Conservation (phyloP, 2,329 filamentous ascomycete species). For the Penicillium digitatum region DNA sequence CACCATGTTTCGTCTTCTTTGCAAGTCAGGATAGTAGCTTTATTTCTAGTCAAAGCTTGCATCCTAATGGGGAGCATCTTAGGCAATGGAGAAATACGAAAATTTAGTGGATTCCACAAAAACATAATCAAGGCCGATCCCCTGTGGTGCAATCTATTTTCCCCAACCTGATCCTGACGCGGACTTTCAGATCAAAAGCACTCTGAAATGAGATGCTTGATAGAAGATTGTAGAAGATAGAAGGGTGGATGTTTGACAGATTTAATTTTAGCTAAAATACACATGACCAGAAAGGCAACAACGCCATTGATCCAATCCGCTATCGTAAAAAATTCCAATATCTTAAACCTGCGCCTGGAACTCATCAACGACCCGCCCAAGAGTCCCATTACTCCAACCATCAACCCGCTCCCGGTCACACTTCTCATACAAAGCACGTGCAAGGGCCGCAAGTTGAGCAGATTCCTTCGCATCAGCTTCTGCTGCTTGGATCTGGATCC, state of each 20-base stretch:
- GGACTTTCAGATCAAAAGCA: not conserved
- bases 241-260: not conserved
- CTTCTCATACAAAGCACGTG: conserved; percentile 57
- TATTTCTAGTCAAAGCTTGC: conserved; percentile 66
- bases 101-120: too few relatives aligned
- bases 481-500: conserved; percentile 63
- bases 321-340: conserved; percentile 2
- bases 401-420: conserved; percentile 64
- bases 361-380: conserved; percentile 27
- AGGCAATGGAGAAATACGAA: conserved; percentile 43
- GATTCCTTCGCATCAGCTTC: conserved; percentile 44
- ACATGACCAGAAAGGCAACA: not conserved
- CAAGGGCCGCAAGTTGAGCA: conserved; percentile 53
- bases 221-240: not conserved
- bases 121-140: too few relatives aligned
- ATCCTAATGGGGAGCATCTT: conserved; percentile 59
- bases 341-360: conserved; percentile 11
- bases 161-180: not conserved
- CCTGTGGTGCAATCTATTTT: too few relatives aligned
- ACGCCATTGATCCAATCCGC: not conserved
- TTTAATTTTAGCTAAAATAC: not conserved
- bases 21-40: conserved; percentile 69
- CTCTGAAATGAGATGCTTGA: not conserved
- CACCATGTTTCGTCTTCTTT: conserved; percentile 75
- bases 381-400: conserved; percentile 60